Evolutionary conservation across 257 asterid genomes (phyloP).

Genomic region (Marsdenia floribunda): DNA sequence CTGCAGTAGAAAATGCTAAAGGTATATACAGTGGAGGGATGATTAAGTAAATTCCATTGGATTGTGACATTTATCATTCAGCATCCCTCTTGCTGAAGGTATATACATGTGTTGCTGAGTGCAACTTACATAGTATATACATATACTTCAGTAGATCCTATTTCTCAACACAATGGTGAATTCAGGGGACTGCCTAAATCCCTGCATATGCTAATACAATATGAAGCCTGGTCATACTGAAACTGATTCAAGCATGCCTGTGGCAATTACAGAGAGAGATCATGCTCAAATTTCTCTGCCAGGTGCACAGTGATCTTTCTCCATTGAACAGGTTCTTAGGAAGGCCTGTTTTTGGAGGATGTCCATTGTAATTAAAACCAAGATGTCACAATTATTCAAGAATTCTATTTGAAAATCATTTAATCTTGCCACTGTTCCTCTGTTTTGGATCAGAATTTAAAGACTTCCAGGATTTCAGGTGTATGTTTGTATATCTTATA

Average conservation of each 20-base stretch:
- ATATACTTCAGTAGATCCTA: not conserved
- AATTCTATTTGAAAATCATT: not conserved
- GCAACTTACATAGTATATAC: not conserved
- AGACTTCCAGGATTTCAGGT: not conserved
- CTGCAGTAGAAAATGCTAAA: slow-evolving; percentile 16
- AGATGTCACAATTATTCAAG: not conserved
- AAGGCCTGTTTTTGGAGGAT: not conserved
- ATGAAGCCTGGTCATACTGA: not conserved
- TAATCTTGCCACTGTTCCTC: not conserved
- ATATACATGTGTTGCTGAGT: not conserved
- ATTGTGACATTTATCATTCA: not conserved
- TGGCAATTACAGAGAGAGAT: not conserved
- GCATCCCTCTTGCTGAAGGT: slow-evolving; percentile 4
- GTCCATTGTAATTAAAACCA: not conserved
- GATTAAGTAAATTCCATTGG: not conserved
- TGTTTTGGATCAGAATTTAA: not conserved
- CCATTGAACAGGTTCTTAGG: not conserved
- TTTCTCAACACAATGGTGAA: not conserved
- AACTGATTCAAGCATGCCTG: not conserved
- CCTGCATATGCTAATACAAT: not conserved
- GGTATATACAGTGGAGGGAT: slow-evolving; percentile 1
- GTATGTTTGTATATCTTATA: not conserved
- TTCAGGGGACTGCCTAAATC: not conserved
- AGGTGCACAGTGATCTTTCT: not conserved
- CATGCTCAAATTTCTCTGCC: not conserved